These are phyloP conservation scores for Violaceomyces palustris DNA, from an alignment of 1,284 basidiomycete genomes.

Conservation along the genomic window DNA sequence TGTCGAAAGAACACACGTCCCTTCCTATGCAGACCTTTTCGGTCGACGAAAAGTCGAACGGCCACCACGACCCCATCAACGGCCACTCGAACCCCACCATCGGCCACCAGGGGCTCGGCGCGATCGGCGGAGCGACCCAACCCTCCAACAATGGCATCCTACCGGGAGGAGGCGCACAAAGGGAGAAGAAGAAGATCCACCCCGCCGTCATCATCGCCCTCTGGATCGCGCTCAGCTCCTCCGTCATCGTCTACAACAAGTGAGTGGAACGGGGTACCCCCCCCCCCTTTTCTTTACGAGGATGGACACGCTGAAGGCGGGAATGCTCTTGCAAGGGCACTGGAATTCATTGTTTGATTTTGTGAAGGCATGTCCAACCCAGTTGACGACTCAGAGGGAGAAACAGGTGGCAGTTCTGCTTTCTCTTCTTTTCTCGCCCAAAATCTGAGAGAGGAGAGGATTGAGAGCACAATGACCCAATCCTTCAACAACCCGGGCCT, in stretches of 20 bases:
- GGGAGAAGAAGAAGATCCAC: constrained; percentile 48
- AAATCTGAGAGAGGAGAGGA: no score
- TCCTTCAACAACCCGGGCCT: no score
- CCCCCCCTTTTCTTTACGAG: no score
- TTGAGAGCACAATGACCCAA: no score
- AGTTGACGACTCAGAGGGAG: no score
- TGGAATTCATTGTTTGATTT: no score
- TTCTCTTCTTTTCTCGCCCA: no score
- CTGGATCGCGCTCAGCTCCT: constrained; percentile 83
- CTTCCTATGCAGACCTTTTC: constrained; percentile 43
- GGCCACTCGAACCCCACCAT: constrained; percentile 39
- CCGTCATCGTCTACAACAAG: constrained; percentile 89
- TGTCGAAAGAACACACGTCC: constrained; percentile 44
- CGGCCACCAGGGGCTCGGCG: constrained; percentile 24
- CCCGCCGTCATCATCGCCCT: constrained; percentile 70
- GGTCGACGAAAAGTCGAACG: constrained; percentile 37
- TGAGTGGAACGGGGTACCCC: no score
- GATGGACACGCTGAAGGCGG: no score
- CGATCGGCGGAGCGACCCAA: constrained; percentile 30
- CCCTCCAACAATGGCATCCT: constrained; percentile 22
- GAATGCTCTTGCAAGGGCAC: no score
- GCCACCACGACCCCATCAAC: constrained; percentile 44
- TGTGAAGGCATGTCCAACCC: no score
- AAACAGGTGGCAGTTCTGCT: no score
- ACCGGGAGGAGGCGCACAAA: constrained; percentile 27